Base-by-base conservation (phyloP, 257 asterid species). In the Avicennia marina region DNA sequence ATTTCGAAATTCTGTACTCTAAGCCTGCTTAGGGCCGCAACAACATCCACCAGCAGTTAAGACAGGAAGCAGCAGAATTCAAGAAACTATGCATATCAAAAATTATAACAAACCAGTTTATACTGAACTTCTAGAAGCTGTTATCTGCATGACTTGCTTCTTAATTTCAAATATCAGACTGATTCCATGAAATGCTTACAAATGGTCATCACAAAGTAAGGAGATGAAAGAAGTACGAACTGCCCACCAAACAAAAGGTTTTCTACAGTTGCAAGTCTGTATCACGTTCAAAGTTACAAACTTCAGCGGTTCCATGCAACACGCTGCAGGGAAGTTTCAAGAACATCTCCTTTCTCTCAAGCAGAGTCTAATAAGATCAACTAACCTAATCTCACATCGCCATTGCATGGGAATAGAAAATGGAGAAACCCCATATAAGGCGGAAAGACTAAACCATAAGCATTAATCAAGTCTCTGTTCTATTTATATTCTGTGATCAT, bases 401-500 rank as follows among this genome's bases (percentile, higher is more conserved):
- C 59, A 49, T 31, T 8, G 22, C 16, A 17, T 16, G 11, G 58
- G 58, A 61, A 2, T 10, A 11, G 15, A 17, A 49, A 33, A 22
- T 46, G 1, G 29, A 11, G 18, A 18, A 49, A 44, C 40, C 50
- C 32, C 40, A 11, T 21, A 27, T 48, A 61, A 49, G 58, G 50
- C 58, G 32, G 67, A 31, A 36, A 25, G 4, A 18, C 58, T 48
- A 22, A 16, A 39, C 50, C 7, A 34, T 2, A 20, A 63, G 51
- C 21, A 49, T 34, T 11, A 34, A 17, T 49, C 38, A 17, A 43
- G 48, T n/a, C 34, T 48, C 40, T 54, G 62, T 17, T 64, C 36
- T 12, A 45, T 2, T 33, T 40, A 43, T 43, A 49, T 10, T 34
- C 34, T 4, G 47, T 34, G 24, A 45, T 33, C 50, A 17, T 11